A percentile compares a stretch with the other conserved stretches of the same genome.
Conservation (phyloP, 2,329 filamentous ascomycete genomes). For the Diplodia mutila region DNA sequence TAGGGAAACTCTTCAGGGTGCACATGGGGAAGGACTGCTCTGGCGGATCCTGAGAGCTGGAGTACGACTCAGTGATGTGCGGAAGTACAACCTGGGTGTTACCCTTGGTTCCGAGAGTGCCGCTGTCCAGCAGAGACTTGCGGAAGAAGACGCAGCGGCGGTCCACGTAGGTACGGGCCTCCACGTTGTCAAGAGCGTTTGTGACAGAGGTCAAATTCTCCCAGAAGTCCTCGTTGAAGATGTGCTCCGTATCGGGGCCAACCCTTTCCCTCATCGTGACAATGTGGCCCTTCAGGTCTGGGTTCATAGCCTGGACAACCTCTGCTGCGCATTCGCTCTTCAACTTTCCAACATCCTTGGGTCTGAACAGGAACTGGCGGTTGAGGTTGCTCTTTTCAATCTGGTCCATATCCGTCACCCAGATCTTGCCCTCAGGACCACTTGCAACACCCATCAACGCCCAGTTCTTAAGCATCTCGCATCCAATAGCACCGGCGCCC, state of each 20-base stretch:
- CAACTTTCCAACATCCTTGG: conserved; percentile 90
- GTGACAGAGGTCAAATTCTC: conserved; percentile 84
- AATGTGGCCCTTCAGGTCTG: conserved; percentile 85
- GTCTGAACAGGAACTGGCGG: conserved; percentile 92
- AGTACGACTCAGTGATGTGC: conserved; percentile 92
- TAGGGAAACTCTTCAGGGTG: conserved; percentile 94
- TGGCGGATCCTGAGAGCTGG: conserved; percentile 92
- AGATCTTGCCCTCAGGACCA: conserved; percentile 86
- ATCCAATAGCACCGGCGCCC: conserved; percentile 94
- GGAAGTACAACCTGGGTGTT: conserved; percentile 97
- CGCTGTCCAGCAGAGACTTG: conserved; percentile 93
- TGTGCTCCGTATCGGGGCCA: conserved; percentile 85
- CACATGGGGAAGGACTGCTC: conserved; percentile 99
- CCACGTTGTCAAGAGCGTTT: conserved; percentile 96
- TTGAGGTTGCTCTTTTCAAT: conserved; percentile 99
- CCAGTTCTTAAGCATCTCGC: conserved; percentile 99
- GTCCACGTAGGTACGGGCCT: conserved; percentile 95
- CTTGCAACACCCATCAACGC: conserved; percentile 95
- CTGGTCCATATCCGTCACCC: conserved; percentile 95
- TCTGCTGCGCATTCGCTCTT: conserved; percentile 94
- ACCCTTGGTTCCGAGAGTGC: conserved; percentile 97
- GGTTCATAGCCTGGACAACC: conserved; percentile 95
- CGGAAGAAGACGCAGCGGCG: conserved; percentile 97
- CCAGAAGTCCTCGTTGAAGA: conserved; percentile 97
- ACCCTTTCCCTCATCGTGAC: conserved; percentile 85